Percentiles rank a stretch among this genome's conserved stretches.
These are phyloP conservation scores for Pseudocercospora fijiensis DNA, from an alignment of 2,329 filamentous ascomycete genomes.

Conservation along the genomic window DNA sequence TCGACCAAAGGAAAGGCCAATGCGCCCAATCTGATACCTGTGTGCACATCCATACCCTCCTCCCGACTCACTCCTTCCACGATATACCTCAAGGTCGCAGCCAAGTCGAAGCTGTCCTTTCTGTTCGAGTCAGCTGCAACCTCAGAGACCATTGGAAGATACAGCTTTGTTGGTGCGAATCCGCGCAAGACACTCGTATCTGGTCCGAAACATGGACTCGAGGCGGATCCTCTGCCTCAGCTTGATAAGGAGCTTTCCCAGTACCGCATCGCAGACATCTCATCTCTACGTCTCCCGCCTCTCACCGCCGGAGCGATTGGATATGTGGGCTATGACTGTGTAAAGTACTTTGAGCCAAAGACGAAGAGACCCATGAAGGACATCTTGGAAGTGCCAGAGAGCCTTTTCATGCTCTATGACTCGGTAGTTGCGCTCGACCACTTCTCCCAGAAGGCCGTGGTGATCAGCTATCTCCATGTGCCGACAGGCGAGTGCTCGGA, in stretches of 20 bases:
- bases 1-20: constrained; percentile 53
- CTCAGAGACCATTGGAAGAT: constrained; percentile 88
- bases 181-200: constrained; percentile 79
- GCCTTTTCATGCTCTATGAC: constrained; percentile 94
- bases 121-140: constrained; percentile 92
- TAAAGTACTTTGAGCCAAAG: constrained; percentile 96
- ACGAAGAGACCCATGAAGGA: constrained; percentile 83
- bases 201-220: constrained; percentile 80
- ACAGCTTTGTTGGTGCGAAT: constrained; percentile 89
- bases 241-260: constrained; percentile 78
- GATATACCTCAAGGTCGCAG: constrained; percentile 87
- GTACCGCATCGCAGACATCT: constrained; percentile 77
- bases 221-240: constrained; percentile 76
- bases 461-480: constrained; percentile 85
- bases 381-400: constrained; percentile 84
- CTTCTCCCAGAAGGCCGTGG: constrained; percentile 88
- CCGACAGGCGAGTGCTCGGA: constrained; percentile 40
- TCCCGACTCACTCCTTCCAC: constrained; percentile 93
- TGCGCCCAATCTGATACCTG: constrained; percentile 74
- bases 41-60: constrained; percentile 82
- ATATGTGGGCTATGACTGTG: constrained; percentile 96
- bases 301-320: constrained; percentile 91
- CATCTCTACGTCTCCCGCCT: constrained; percentile 77
- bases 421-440: constrained; percentile 93
- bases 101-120: constrained; percentile 81